These are phyloP conservation scores for Podospora bellae-mahoneyi DNA, from an alignment of 495 filamentous ascomycete genomes.

Conservation along the genomic window DNA sequence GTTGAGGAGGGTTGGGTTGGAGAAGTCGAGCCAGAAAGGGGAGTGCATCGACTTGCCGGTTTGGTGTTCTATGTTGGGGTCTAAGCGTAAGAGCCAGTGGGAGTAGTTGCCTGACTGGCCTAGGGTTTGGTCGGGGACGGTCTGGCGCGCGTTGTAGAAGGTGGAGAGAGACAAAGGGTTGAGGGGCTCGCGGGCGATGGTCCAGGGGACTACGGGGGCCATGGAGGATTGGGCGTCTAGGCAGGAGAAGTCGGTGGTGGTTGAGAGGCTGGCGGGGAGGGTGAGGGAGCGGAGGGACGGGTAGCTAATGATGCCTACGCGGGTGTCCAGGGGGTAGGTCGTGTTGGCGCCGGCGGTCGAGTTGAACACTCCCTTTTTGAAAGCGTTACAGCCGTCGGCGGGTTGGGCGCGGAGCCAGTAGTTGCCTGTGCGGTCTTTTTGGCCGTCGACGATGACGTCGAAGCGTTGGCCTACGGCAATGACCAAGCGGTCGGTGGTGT, in stretches of 20 bases:
- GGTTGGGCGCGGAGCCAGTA: conserved; percentile 6
- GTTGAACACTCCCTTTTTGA: conserved; percentile 26
- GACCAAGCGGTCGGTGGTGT: conserved; percentile 41
- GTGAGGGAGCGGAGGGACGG: background rate
- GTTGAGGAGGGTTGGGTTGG: conserved; percentile 17
- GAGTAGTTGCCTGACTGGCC: conserved; percentile 27
- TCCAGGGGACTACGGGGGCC: conserved; percentile 24
- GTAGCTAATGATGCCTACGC: background rate
- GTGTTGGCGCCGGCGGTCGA: conserved; percentile 18
- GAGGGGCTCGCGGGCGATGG: conserved; percentile 13
- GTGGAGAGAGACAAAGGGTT: conserved; percentile 14
- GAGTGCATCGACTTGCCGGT: background rate
- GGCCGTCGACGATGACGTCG: conserved; percentile 63
- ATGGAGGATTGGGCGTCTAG: background rate
- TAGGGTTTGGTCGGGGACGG: conserved; percentile 9
- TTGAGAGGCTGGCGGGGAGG: conserved; percentile 1
- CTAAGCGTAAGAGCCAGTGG: conserved; percentile 29
- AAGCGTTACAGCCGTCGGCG: conserved; percentile 54
- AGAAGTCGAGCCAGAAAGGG: conserved; percentile 14
- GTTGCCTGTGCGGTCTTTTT: conserved; percentile 40
- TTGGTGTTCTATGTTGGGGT: conserved; percentile 20
- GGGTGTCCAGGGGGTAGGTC: conserved; percentile 18
- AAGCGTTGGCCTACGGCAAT: conserved; percentile 68
- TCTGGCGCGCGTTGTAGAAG: conserved; percentile 20
- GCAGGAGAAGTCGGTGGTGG: conserved; percentile 10